phyloP scores from a whole-genome alignment of 1,284 basidiomycete genomes.

The Phellopilus nigrolimitatus region DNA sequence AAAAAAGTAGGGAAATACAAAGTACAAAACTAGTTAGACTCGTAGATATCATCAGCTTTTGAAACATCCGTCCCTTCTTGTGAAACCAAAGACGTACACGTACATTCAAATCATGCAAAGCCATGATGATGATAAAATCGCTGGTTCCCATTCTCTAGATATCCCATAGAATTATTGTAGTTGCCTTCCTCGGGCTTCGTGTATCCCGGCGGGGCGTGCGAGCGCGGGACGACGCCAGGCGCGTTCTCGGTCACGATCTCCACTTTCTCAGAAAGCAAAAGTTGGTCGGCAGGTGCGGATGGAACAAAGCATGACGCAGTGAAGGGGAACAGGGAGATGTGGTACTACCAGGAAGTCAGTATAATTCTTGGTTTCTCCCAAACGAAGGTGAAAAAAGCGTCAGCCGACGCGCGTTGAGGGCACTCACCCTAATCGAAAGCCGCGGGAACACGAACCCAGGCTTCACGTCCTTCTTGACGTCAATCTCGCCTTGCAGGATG shows the following conservation, averaged over 20 bases:
- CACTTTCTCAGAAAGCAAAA: slow-evolving; percentile 40
- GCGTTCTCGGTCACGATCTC: slow-evolving; percentile 39
- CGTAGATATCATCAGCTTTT: too few relatives aligned
- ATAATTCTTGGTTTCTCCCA: not conserved
- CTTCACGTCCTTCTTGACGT: slow-evolving; percentile 41
- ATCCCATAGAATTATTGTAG: slow-evolving; percentile 48
- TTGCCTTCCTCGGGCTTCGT: slow-evolving; percentile 37
- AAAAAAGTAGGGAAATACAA: too few relatives aligned
- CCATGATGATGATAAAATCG: slow-evolving; percentile 29
- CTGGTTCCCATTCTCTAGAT: slow-evolving; percentile 55
- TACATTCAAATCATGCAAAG: not conserved
- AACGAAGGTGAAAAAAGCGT: not conserved
- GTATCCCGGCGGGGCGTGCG: slow-evolving; percentile 54
- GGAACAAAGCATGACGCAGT: slow-evolving; percentile 43
- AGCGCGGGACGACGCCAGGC: slow-evolving; percentile 37
- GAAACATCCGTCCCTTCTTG: too few relatives aligned
- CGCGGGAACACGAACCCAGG: slow-evolving; percentile 52
- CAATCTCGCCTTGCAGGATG: slow-evolving; percentile 47
- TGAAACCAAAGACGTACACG: not conserved
- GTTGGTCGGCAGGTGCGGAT: slow-evolving; percentile 24
- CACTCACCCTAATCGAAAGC: slow-evolving; percentile 43
- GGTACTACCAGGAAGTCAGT: slow-evolving; percentile 5
- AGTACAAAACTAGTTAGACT: too few relatives aligned
- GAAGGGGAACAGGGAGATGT: slow-evolving; percentile 19
- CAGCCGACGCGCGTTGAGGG: slow-evolving; percentile 5